Conservation (phyloP, 2,329 filamentous ascomycete genomes). For the Exophiala sideris region DNA sequence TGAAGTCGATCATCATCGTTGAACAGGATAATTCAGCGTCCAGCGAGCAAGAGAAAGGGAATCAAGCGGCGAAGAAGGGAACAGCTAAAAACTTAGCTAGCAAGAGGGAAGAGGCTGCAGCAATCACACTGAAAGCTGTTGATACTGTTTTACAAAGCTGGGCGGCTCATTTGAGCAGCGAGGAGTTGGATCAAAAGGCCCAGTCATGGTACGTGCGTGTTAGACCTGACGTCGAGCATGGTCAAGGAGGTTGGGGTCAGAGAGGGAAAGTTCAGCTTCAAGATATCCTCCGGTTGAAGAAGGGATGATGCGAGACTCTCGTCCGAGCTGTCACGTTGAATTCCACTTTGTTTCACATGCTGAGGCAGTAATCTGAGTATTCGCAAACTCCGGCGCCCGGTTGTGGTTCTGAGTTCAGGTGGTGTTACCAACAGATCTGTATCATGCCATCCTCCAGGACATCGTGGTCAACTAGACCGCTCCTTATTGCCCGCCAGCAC, state of each 20-base stretch:
- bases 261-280: slow-evolving; percentile 67
- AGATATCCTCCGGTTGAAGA: slow-evolving; percentile 62
- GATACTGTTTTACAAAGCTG: slow-evolving; percentile 72
- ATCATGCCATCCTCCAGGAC: not conserved
- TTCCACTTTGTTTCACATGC: not conserved
- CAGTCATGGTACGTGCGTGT: slow-evolving; percentile 80
- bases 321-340: not conserved
- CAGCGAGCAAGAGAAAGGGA: not conserved
- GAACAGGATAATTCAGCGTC: slow-evolving; percentile 19
- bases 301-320: slow-evolving; percentile 26
- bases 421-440: not conserved
- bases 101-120: slow-evolving; percentile 68
- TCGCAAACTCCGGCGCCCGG: not conserved
- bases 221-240: slow-evolving; percentile 70
- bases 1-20: slow-evolving; percentile 44
- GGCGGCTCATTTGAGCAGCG: slow-evolving; percentile 58
- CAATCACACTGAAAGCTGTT: slow-evolving; percentile 66
- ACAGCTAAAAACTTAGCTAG: slow-evolving; percentile 56
- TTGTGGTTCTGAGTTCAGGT: not conserved
- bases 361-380: not conserved
- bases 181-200: slow-evolving; percentile 70
- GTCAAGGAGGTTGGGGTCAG: slow-evolving; percentile 76
- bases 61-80: slow-evolving; percentile 32
- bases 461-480: not conserved
- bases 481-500: not conserved